Percentiles rank a stretch among this genome's conserved stretches.
Conservation (phyloP, 176 grass and related monocot genomes). For the Juncus inflexus region DNA sequence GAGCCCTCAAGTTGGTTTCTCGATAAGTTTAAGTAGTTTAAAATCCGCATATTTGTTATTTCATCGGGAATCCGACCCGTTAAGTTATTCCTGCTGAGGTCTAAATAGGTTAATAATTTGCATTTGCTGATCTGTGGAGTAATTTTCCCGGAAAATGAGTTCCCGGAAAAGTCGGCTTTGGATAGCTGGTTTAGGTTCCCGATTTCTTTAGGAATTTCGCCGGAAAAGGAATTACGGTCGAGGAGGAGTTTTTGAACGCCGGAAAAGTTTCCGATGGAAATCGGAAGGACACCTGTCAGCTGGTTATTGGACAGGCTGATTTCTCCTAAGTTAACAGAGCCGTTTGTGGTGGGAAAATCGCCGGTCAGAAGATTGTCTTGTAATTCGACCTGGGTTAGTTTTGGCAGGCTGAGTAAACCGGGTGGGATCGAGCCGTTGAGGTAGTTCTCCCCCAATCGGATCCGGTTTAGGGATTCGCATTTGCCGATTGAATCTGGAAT, state of each 20-base stretch:
- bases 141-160: constrained; percentile 40
- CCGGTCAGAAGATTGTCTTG: constrained; percentile 89
- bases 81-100: constrained; percentile 73
- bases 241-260: constrained; percentile 75
- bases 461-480: constrained; percentile 57
- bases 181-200: constrained; percentile 71
- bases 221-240: constrained; percentile 69
- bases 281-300: constrained; percentile 57
- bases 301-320: constrained; percentile 91
- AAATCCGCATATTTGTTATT: constrained; percentile 64
- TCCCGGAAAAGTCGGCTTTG: constrained; percentile 73
- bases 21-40: constrained; percentile 90
- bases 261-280: constrained; percentile 67
- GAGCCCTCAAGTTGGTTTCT: constrained; percentile 64
- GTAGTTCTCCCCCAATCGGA: constrained; percentile 91
- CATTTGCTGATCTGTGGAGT: constrained; percentile 69
- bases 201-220: constrained; percentile 59
- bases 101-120: constrained; percentile 69
- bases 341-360: constrained; percentile 45
- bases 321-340: constrained; percentile 45
- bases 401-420: constrained; percentile 61
- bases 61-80: constrained; percentile 57
- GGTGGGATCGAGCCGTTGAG: constrained; percentile 78
- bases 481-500: constrained; percentile 69
- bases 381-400: constrained; percentile 84